Conservation (phyloP, 169 alveolate species). For the Plasmodium gonderi region DNA sequence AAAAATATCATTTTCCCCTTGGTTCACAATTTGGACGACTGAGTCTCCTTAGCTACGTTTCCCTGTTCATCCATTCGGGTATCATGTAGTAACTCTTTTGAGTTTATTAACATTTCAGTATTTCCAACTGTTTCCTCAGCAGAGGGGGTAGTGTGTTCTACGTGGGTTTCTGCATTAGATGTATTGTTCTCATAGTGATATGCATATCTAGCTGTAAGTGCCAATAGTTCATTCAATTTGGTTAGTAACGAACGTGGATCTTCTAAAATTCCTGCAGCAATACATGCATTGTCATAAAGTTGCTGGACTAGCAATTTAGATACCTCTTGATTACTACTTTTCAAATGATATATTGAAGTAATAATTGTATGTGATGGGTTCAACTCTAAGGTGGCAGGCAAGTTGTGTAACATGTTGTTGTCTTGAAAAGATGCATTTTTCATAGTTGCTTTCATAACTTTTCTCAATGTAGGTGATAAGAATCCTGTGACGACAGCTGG, state of each 20-base stretch:
- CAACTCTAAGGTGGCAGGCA: constrained; percentile 89
- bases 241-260: constrained; percentile 91
- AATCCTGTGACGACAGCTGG: constrained; percentile 93
- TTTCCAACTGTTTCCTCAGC: neutral
- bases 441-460: constrained; percentile 88
- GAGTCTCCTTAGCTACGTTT: neutral
- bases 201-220: constrained; percentile 86
- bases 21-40: neutral
- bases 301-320: constrained; percentile 86
- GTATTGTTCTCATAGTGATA: constrained; percentile 76
- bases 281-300: constrained; percentile 91
- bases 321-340: constrained; percentile 81
- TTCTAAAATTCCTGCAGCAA: constrained; percentile 93
- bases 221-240: constrained; percentile 86
- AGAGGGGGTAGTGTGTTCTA: neutral
- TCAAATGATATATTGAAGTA: constrained; percentile 80
- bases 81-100: too few species aligned
- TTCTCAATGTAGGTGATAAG: constrained; percentile 88
- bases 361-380: constrained; percentile 86
- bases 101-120: too few species aligned
- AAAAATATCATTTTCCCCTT: too few species aligned
- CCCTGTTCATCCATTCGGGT: neutral
- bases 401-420: constrained; percentile 75
- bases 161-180: neutral
- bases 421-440: constrained; percentile 82